Percentiles rank a stretch among this genome's conserved stretches.
Conservation (phyloP, 2,329 filamentous ascomycete genomes). For the Sporothrix humicola region DNA sequence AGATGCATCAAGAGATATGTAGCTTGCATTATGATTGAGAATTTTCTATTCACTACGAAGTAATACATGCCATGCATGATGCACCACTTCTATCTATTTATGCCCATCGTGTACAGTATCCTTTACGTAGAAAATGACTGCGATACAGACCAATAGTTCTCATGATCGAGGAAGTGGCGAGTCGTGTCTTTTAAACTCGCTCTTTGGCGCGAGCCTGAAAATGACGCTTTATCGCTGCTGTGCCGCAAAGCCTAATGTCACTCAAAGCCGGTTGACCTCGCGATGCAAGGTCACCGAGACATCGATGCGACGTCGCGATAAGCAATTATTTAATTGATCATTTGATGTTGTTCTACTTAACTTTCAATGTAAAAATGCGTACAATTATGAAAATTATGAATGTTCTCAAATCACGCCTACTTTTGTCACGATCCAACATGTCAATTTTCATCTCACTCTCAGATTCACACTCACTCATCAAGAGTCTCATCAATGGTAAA, state of each 20-base stretch:
- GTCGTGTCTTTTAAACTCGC: not conserved
- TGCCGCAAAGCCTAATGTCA: not conserved
- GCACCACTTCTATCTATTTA: not conserved
- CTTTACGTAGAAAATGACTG: no score
- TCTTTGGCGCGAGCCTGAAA: not conserved
- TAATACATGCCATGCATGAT: no score
- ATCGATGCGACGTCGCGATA: not conserved
- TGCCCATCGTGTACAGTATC: not conserved
- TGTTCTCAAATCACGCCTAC: no score
- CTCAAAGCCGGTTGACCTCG: not conserved
- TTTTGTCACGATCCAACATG: no score
- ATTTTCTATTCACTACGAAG: not conserved
- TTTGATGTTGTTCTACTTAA: not conserved
- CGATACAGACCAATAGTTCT: not conserved
- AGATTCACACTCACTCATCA: not conserved
- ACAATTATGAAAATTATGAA: no score
- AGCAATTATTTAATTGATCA: not conserved
- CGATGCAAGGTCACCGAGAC: not conserved
- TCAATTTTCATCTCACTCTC: not conserved
- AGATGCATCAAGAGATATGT: not conserved
- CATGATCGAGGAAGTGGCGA: not conserved
- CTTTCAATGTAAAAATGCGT: no score
- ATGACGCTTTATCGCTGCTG: not conserved
- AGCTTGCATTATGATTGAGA: not conserved
- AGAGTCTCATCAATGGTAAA: not conserved